Base-by-base conservation (phyloP, 108 stramenopile genomes). In the Nitzschia sp. region DNA sequence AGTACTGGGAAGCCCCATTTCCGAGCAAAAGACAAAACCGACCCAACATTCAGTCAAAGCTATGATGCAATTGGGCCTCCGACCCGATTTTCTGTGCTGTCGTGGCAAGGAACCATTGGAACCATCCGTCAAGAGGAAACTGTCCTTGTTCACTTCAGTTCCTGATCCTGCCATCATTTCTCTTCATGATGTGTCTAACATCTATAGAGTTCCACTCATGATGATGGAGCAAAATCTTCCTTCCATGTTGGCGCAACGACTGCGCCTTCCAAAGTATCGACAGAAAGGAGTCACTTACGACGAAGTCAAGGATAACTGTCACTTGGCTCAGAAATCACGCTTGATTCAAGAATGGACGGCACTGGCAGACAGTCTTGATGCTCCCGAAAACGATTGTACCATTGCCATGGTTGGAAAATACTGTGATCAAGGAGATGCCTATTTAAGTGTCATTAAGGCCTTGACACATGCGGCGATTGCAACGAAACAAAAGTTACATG, bases 1-100 rank as follows among this genome's bases (percentile, higher is more conserved):
- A 13, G 90, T 96, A 35, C 78, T 98, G 34, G 62, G 62, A 22
- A 54, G 63, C 9, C 48, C 63, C 68, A 41, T 59, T 23, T 94
- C 91, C 26, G 99, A 99, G 77, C 97, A 98, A 87, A 99, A 99
- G 85, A 98, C 99, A 6, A 99, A 99, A 80, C 99, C 99, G 21
- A 99, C 99, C 27, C 99, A 99, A 69, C 95, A 98, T 80, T 92
- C 92, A 2, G 97, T 64, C 30, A 83, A 94, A 38, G 96, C 96
- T 77, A 87, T 99, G 71, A 76, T 95, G 54, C 80, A 80, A 33
- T 65, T 99, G 50, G 99, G 99, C 62, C 77, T 99, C 11, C 76
- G 81, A 62, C 97, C 99, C n/a, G 82, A 92, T 48, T 86, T 98
- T 35, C 90, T 99, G 26, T 94, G 97, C 68, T 98, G 98, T 84